These are phyloP conservation scores for Carex scoparia DNA, from an alignment of 176 grass and related monocot genomes.

Conservation along the genomic window DNA sequence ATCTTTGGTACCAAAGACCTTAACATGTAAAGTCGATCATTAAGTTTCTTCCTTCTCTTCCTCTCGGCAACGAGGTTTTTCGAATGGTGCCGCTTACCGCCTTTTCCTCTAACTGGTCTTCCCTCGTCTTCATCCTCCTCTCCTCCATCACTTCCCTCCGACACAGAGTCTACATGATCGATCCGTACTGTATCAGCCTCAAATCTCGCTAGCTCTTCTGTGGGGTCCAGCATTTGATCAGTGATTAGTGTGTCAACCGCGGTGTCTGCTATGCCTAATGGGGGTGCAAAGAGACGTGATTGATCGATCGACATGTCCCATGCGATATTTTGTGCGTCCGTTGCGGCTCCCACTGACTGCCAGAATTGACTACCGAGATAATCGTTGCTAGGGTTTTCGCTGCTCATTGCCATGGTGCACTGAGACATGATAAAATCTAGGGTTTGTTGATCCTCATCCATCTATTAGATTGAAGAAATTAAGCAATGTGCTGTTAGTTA, in stretches of 20 bases:
- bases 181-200: neutral
- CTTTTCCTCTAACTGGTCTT: neutral
- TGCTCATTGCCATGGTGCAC: slow-evolving; percentile 35
- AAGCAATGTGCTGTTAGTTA: slow-evolving; percentile 16
- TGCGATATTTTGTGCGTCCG: slow-evolving; percentile 29
- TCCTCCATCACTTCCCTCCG: slow-evolving; percentile 61
- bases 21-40: slow-evolving; percentile 64
- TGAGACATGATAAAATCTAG: slow-evolving; percentile 66
- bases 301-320: slow-evolving; percentile 46
- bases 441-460: slow-evolving; percentile 75
- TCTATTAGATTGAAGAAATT: slow-evolving; percentile 27
- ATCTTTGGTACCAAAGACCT: slow-evolving; percentile 91
- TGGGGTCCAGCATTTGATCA: slow-evolving; percentile 31
- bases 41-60: slow-evolving; percentile 77
- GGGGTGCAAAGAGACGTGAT: slow-evolving; percentile 31
- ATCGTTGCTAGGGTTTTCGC: neutral
- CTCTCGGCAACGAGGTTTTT: slow-evolving; percentile 87
- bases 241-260: slow-evolving; percentile 26
- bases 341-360: neutral
- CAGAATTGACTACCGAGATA: slow-evolving; percentile 26
- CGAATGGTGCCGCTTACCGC: slow-evolving; percentile 70
- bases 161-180: slow-evolving; percentile 44
- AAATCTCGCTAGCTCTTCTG: slow-evolving; percentile 16
- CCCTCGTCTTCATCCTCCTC: slow-evolving; percentile 77
- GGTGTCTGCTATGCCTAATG: slow-evolving; percentile 11